These are phyloP conservation scores for Boletus pseudopeckii DNA, from an alignment of 768 basidiomycete genomes.

Conservation along the genomic window DNA sequence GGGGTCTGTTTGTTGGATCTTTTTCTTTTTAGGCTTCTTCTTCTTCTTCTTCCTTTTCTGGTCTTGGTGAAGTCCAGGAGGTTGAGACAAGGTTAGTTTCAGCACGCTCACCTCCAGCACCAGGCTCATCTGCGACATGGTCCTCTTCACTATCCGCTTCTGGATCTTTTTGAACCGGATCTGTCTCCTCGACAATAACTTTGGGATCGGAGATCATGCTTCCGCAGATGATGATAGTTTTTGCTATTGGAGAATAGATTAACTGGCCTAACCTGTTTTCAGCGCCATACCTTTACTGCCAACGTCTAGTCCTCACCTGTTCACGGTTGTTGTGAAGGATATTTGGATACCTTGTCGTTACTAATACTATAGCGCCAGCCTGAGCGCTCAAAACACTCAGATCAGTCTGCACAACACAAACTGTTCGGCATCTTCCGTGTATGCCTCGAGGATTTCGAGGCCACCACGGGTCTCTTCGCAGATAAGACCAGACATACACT, in stretches of 20 bases:
- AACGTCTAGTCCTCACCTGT: neutral
- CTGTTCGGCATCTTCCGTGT: conserved; percentile 90
- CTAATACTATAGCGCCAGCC: too few species aligned
- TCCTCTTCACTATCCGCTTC: conserved; percentile 36
- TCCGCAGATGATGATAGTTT: neutral
- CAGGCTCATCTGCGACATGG: conserved; percentile 24
- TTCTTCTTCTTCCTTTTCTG: conserved; percentile 92
- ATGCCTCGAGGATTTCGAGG: conserved; percentile 87
- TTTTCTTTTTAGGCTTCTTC: conserved; percentile 89
- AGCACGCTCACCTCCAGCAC: conserved; percentile 26
- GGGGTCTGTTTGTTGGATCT: conserved; percentile 80
- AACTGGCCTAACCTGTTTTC: neutral
- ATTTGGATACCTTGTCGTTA: too few species aligned
- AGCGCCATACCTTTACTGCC: neutral
- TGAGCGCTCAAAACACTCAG: too few species aligned
- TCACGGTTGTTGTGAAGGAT: neutral
- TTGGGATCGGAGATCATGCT: conserved; percentile 22
- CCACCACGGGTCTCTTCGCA: conserved; percentile 86
- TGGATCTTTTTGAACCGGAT: conserved; percentile 9
- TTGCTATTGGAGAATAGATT: neutral
- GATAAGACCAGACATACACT: conserved; percentile 88
- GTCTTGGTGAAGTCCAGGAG: conserved; percentile 29
- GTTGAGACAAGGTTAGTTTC: neutral
- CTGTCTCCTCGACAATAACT: conserved; percentile 10
- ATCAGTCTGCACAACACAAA: conserved; percentile 1